These are phyloP conservation scores for Colletotrichum sp. DNA, from an alignment of 2,329 filamentous ascomycete genomes.

Conservation along the genomic window DNA sequence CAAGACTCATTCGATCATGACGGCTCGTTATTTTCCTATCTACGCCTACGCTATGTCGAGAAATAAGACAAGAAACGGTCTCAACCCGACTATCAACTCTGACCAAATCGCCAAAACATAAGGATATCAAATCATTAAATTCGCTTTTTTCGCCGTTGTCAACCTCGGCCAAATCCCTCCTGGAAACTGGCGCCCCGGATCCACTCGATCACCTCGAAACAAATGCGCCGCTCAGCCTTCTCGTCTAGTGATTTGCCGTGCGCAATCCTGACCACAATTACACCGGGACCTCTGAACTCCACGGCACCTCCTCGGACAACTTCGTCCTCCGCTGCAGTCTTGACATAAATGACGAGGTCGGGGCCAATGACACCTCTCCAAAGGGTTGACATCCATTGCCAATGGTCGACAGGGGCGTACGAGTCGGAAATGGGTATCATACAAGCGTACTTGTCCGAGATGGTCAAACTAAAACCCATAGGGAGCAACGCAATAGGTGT, in stretches of 20 bases:
- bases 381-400: conserved; percentile 95
- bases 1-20: neutral
- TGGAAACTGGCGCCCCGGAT: conserved; percentile 55
- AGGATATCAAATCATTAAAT: neutral
- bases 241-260: conserved; percentile 60
- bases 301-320: conserved; percentile 49
- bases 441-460: conserved; percentile 77
- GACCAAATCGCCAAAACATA: neutral
- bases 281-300: conserved; percentile 59
- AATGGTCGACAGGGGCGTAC: conserved; percentile 87
- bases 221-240: conserved; percentile 74
- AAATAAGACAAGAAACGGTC: neutral
- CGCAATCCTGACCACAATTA: conserved; percentile 60
- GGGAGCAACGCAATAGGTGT: conserved; percentile 78
- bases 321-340: conserved; percentile 39
- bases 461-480: conserved; percentile 79
- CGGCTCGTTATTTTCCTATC: neutral
- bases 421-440: conserved; percentile 76
- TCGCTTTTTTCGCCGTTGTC: neutral
- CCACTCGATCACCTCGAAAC: conserved; percentile 90
- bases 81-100: neutral
- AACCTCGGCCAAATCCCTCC: conserved; percentile 25
- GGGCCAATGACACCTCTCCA: conserved; percentile 88
- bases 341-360: conserved; percentile 77
- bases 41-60: conserved; percentile 20